phyloP scores from a whole-genome alignment of 768 basidiomycete species.

The Infundibulicybe gibba region DNA sequence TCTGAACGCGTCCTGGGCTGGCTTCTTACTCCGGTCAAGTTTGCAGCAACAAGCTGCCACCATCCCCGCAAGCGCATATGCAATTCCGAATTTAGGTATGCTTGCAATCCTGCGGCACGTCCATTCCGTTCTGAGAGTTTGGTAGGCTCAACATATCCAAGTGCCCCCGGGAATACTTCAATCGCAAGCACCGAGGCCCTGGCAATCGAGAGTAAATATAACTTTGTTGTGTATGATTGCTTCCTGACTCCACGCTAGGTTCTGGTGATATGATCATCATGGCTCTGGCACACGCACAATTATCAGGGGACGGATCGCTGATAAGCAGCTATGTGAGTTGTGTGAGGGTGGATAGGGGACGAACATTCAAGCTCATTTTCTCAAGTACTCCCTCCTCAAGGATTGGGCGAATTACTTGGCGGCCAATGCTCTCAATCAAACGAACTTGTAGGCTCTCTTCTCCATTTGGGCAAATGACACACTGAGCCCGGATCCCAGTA shows the following conservation, averaged over 20 bases:
- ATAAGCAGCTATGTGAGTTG: conserved; percentile 40
- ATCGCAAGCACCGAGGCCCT: conserved; percentile 50
- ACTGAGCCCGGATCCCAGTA: too few species aligned
- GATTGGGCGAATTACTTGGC: too few species aligned
- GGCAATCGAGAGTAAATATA: conserved; percentile 44
- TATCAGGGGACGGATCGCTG: conserved; percentile 46
- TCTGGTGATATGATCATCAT: conserved; percentile 76
- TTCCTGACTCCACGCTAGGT: conserved; percentile 31
- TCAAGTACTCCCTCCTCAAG: too few species aligned
- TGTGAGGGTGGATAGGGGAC: too few species aligned
- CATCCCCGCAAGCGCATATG: conserved; percentile 61
- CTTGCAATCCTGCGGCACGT: background rate
- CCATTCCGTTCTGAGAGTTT: background rate
- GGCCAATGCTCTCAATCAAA: too few species aligned
- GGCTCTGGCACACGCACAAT: conserved; percentile 59
- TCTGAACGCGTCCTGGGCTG: conserved; percentile 33
- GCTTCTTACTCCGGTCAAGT: conserved; percentile 48
- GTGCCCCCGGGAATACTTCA: conserved; percentile 36
- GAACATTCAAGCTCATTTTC: too few species aligned
- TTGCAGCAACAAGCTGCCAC: conserved; percentile 58
- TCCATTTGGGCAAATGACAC: too few species aligned
- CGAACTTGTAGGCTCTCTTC: too few species aligned
- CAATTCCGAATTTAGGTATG: conserved; percentile 57
- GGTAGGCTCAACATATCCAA: conserved; percentile 35
- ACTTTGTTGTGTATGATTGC: background rate